Evolutionary conservation across 2,329 filamentous ascomycete genomes (phyloP), one percentile per base, ranked within the genome.

Genomic region (Lecanoromycetidae sp.): DNA sequence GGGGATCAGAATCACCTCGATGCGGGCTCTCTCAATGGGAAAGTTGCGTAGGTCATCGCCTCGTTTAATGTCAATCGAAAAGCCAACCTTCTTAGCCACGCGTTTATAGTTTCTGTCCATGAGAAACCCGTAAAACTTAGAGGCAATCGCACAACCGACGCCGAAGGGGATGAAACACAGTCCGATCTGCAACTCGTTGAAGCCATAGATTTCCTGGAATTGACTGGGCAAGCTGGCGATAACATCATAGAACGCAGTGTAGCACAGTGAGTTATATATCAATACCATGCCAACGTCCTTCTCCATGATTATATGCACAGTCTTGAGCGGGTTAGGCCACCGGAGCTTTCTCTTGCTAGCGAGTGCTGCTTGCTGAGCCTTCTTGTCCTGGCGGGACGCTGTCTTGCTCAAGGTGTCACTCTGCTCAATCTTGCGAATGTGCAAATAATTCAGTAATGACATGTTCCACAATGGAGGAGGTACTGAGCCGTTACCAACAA

Each of bases 41-140:
- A 74, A 75, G 20, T 63, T 56, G 6, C 60, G 60, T 17, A 74
- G 59, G 48, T 73, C 66, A 48, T 68, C 64, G 17, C 67, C 65
- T 46, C 64, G 66, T 23, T 52, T 56, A 4, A 50, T 46, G 25
- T 53, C 48, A 38, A 54, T 35, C 13, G 30, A 20, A n/a, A 54
- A 45, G n/a, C 50, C 50, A n/a, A 29, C 40, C 5, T 43, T 33
- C 12, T 35, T 29, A 7, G 46, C 46, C 19, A 45, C 45, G 13
- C 40, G 46, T n/a, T 33, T 35, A 25, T 52, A 54, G 19, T 54
- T 52, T 22, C 23, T 23, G 15, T 52, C 50, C 40, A 50, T 46
- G 3, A 54, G 27, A 13, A 27, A n/a, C 15, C 50, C 50, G 22
- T 38, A 52, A 13, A 30, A 34, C 17, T 46, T 66, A 63, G 1